Evolutionary conservation across 768 basidiomycete species (phyloP).

Genomic region (Paxillus rubicundulus): DNA sequence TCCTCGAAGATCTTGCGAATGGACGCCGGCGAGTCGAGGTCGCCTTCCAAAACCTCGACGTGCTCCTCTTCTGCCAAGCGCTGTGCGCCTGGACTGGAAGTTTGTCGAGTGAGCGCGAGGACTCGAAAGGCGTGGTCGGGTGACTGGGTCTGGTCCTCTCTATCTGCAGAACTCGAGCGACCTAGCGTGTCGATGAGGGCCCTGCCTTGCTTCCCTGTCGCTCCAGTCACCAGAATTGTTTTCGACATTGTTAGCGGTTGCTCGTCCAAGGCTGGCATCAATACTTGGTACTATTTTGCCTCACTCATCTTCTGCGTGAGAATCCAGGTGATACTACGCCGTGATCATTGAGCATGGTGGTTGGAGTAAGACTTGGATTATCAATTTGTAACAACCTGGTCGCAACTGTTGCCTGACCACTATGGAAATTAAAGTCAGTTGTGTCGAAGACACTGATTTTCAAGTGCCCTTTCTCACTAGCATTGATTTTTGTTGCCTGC

Average conservation of each 20-base stretch:
- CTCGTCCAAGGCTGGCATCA: background rate
- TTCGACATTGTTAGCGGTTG: constrained; percentile 8
- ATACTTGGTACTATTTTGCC: too few relatives aligned
- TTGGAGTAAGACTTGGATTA: too few relatives aligned
- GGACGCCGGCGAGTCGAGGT: constrained; percentile 30
- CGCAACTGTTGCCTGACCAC: too few relatives aligned
- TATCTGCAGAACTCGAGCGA: background rate
- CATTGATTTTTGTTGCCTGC: too few relatives aligned
- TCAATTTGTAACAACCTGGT: too few relatives aligned
- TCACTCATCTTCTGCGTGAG: too few relatives aligned
- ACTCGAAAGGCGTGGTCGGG: constrained; percentile 28
- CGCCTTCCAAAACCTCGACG: constrained; percentile 35
- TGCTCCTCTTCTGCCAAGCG: constrained; percentile 21
- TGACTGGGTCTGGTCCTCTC: background rate
- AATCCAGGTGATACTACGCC: too few relatives aligned
- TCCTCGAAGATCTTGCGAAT: constrained; percentile 37
- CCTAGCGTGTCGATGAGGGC: constrained; percentile 32
- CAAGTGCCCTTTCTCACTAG: too few relatives aligned
- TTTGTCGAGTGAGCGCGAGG: constrained; percentile 37
- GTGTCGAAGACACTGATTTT: too few relatives aligned
- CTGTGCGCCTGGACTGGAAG: constrained; percentile 28
- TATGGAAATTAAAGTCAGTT: too few relatives aligned
- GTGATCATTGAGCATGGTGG: too few relatives aligned
- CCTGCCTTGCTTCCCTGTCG: constrained; percentile 39
- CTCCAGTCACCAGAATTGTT: constrained; percentile 34